Conservation (phyloP, 192 early-diverging fungal species). For the Phlyctochytrium bullatum region DNA sequence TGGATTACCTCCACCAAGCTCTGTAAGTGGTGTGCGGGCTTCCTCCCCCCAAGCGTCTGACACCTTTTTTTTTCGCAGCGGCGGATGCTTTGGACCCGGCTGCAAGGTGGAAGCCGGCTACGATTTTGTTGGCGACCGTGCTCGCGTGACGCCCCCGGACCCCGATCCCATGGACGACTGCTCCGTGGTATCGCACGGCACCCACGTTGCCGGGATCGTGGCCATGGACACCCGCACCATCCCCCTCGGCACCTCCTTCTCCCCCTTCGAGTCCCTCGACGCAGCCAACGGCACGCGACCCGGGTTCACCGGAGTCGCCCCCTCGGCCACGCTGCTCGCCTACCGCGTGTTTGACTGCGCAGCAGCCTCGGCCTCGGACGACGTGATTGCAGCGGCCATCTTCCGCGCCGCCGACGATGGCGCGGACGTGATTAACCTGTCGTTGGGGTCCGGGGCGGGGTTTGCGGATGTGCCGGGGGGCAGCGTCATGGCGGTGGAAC, state of each 20-base stretch:
- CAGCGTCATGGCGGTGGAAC: constrained; percentile 51
- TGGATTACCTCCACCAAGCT: constrained; percentile 50
- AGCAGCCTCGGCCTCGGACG: constrained; percentile 44
- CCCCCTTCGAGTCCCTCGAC: constrained; percentile 24
- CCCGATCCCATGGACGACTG: too few species aligned
- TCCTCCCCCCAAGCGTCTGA: too few species aligned
- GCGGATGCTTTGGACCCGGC: constrained; percentile 37
- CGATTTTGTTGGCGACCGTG: too few species aligned
- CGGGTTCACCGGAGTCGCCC: constrained; percentile 69
- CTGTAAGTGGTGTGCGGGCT: too few species aligned
- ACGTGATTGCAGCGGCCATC: constrained; percentile 77
- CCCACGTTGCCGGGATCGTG: constrained; percentile 50
- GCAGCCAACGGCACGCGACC: constrained; percentile 20
- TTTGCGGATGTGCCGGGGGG: constrained; percentile 61
- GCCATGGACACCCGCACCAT: constrained; percentile 32
- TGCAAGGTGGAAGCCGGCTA: constrained; percentile 36
- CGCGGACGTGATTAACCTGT: constrained; percentile 82
- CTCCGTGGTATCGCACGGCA: constrained; percentile 41
- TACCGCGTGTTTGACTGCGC: constrained; percentile 60
- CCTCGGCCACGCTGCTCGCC: constrained; percentile 70
- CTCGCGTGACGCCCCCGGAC: too few species aligned
- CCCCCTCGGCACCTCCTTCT: constrained; percentile 4
- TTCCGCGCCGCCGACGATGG: constrained; percentile 65
- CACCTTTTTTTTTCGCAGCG: too few species aligned
- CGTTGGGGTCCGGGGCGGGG: constrained; percentile 64